Conservation (phyloP, 495 filamentous ascomycete species). For the Penicillium malachiteum region DNA sequence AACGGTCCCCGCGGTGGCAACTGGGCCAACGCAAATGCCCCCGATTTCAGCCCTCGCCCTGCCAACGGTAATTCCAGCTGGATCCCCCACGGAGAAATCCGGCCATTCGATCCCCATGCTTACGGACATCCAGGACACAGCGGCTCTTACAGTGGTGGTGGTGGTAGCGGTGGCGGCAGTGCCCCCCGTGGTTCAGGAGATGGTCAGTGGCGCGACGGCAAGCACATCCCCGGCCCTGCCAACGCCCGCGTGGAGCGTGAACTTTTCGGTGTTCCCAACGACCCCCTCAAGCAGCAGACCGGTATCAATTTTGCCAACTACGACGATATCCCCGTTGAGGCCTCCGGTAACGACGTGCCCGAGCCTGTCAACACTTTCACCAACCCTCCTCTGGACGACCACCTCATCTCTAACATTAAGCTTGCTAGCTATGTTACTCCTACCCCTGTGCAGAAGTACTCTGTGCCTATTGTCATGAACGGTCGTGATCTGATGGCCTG, state of each 20-base stretch:
- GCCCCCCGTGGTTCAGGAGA: slow-evolving; percentile 78
- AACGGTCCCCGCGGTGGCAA: slow-evolving; percentile 59
- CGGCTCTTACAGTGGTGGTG: slow-evolving; percentile 48
- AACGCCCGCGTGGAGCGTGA: slow-evolving; percentile 92
- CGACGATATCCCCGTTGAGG: slow-evolving; percentile 97
- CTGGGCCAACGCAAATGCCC: slow-evolving; percentile 66
- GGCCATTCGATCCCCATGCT: slow-evolving; percentile 62
- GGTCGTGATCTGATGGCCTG: slow-evolving; percentile 98
- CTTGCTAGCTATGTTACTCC: slow-evolving; percentile 91
- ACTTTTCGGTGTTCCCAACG: slow-evolving; percentile 90
- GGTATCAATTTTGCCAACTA: slow-evolving; percentile 99
- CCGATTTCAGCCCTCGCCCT: slow-evolving; percentile 64
- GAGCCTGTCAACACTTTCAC: slow-evolving; percentile 88
- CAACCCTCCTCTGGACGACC: slow-evolving; percentile 91
- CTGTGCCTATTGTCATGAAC: slow-evolving; percentile 93
- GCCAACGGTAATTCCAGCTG: slow-evolving; percentile 46
- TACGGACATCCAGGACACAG: slow-evolving; percentile 63
- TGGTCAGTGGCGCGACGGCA: slow-evolving; percentile 93
- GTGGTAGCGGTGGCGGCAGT: slow-evolving; percentile 43
- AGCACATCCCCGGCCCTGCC: slow-evolving; percentile 85
- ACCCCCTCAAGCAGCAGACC: slow-evolving; percentile 89
- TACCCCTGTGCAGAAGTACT: slow-evolving; percentile 97
- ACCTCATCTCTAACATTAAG: slow-evolving; percentile 86
- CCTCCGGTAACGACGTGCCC: slow-evolving; percentile 89
- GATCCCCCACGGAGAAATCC: slow-evolving; percentile 37